Base-by-base conservation (phyloP, 257 asterid species). In the Rehmannia glutinosa region DNA sequence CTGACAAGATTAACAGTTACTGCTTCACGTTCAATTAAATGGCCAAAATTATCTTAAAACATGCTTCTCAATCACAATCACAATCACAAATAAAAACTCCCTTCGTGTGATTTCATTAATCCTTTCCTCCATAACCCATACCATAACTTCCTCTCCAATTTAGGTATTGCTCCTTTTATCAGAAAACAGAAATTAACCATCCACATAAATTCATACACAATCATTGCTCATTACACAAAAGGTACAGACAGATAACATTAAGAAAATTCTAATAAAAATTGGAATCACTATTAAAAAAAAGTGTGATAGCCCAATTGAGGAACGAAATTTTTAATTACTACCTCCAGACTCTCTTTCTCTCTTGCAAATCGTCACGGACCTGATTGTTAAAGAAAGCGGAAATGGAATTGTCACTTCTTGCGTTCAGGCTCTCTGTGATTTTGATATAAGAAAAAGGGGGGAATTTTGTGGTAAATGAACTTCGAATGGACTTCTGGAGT, bases 111-210 rank as follows among this genome's bases (percentile, higher is more conserved):
- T 81, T 17, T 85, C 92, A 66, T 81, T 43, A 33, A 80, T 59
- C 17, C 77, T 74, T 75, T 87, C 95, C 83, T 87, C 90, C 88
- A 84, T 87, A 60, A 87, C 73, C 92, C 95, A 87, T 46, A 87
- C 68, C 39, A 85, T 81, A 43, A 87, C 95, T 27, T 87, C 95
- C 69, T 66, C 86, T 87, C 95, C 74, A 87, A 66, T 32, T 73
- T 85, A 60, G 92, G 95, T 23, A 87, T 85, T 13, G 68, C 95
- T 76, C 85, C 92, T 49, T 81, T 83, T 8, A 79, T 82, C 92
- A 50, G 81, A 87, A 87, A 87, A 74, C 89, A 87, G 67, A 63
- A 79, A 63, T 43, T n/a, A 50, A 45, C 27, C 63, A 67, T 58
- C 23, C 67, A 73, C 28, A 39, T 45, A 42, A 66, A 30, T 4